Evolutionary conservation across 371 early-diverging fungal genomes (phyloP), one percentile per base, ranked within the genome.

Genomic region (Mucor circinelloides): DNA sequence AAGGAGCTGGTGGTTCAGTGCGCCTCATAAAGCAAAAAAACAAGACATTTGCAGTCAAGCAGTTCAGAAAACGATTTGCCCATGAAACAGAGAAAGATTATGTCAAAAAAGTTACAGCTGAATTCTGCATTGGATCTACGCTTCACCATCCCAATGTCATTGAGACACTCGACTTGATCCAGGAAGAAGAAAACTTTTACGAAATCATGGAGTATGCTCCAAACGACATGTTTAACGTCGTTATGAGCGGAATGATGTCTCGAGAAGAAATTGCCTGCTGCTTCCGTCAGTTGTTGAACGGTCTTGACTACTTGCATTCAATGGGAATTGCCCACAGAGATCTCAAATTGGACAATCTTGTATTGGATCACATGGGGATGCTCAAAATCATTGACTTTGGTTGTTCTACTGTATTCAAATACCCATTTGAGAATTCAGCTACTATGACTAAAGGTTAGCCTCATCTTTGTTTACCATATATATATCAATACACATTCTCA

Each of bases 361-460:
- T 94, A n/a, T 68, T 94, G 64, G 85, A 85, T 58, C 88, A 87
- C 60, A 71, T 71, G 17, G 90, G 92, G 9, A 85, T 89, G 7
- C 76, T 96, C 59, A 96, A 97, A 74, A 90, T 97, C 55, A 93
- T 93, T 34, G 98, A 98, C 74, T 97, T 97, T 86, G 97, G 98
- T 13, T 92, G 91, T 44, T 90, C 95, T n/a, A 86, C 87, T 23
- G 93, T 94, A 28, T 93, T 86, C 72, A 85, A 88, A 64, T 82
- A 87, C 46, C 90, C 91, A 3, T 94, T 90, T 78, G 88, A 87
- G 63, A 72, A 76, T 57, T 74, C 70, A 44, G 70, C 82, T 32
- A 78, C 77, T 30, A 69, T 88, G 72, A 88, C 89, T 17, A 86
- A 84, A 81, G 89, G 89, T 80, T 83, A 80, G 60, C 19, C 38